These are phyloP conservation scores for Wickerhamomyces tratensis DNA, from an alignment of 805 yeast genomes.

Conservation along the genomic window DNA sequence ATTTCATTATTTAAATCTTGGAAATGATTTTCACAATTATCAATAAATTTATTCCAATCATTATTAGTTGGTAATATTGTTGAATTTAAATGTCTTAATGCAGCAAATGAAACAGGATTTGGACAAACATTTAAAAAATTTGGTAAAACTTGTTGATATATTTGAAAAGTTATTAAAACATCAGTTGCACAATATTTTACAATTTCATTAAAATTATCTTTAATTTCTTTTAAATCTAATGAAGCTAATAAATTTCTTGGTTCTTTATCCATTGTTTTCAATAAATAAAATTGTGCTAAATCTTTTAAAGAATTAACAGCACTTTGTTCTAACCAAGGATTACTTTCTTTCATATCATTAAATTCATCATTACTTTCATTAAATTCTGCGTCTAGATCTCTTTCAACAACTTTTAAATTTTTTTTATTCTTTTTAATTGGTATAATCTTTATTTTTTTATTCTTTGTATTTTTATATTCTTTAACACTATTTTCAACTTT, in stretches of 20 bases:
- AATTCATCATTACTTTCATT: slow-evolving; percentile 11
- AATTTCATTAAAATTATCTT: slow-evolving; percentile 46
- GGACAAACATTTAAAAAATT: slow-evolving; percentile 61
- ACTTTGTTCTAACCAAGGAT: slow-evolving; percentile 81
- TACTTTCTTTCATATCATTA: slow-evolving; percentile 31
- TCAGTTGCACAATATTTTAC: slow-evolving; percentile 82
- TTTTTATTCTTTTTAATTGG: slow-evolving; percentile 10
- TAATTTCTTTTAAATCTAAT: slow-evolving; percentile 41
- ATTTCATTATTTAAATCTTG: slow-evolving; percentile 48
- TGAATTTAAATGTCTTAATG: slow-evolving; percentile 62
- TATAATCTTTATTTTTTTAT: slow-evolving; percentile 10
- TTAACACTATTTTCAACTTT: slow-evolving; percentile 19
- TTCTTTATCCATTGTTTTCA: slow-evolving; percentile 53
- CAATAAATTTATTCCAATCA: slow-evolving; percentile 66
- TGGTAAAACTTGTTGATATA: slow-evolving; percentile 63
- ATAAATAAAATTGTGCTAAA: slow-evolving; percentile 74
- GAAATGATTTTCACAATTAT: slow-evolving; percentile 57
- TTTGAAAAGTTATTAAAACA: slow-evolving; percentile 64
- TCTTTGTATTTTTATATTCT: slow-evolving; percentile 3
- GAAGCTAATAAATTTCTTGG: slow-evolving; percentile 56
- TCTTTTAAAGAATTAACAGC: slow-evolving; percentile 72
- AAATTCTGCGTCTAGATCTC: slow-evolving; percentile 3
- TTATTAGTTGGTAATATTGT: slow-evolving; percentile 71
- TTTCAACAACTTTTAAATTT: slow-evolving; percentile 3
- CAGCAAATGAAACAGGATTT: slow-evolving; percentile 92